phyloP scores from a whole-genome alignment of 2,329 filamentous ascomycete species.

The Xylaria sp. region DNA sequence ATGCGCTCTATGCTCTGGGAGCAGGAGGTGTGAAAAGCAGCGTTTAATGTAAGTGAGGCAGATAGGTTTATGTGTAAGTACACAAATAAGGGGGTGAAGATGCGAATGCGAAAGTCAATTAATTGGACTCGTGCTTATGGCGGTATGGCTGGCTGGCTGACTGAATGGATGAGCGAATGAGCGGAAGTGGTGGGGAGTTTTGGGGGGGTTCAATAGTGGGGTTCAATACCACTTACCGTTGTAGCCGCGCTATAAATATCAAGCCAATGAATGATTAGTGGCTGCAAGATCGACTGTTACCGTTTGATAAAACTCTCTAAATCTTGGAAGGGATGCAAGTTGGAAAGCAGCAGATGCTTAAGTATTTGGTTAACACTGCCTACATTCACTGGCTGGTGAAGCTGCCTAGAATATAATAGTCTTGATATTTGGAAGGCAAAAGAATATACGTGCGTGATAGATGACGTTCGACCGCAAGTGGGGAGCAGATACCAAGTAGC shows the following conservation, averaged over 20 bases:
- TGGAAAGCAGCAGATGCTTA: not conserved
- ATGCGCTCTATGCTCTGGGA: conserved; percentile 8
- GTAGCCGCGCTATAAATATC: conserved; percentile 25
- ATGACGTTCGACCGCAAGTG: conserved; percentile 2
- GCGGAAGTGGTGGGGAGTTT: conserved; percentile 13
- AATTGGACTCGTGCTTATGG: conserved; percentile 10
- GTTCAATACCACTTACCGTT: not conserved
- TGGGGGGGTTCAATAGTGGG: conserved; percentile 11
- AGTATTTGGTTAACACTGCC: not conserved
- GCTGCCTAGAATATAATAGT: not conserved
- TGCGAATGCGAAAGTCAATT: conserved; percentile 13
- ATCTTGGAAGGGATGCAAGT: not conserved
- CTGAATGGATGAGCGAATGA: not conserved
- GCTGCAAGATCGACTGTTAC: not conserved
- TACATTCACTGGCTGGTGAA: not conserved
- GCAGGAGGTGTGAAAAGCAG: not conserved
- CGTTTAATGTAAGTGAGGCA: not conserved
- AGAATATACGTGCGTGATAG: conserved; percentile 1
- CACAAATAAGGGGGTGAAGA: conserved; percentile 5
- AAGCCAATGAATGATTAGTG: conserved; percentile 10
- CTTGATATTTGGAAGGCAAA: not conserved
- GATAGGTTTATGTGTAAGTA: conserved; percentile 11
- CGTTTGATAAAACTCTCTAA: not conserved
- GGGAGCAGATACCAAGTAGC: not conserved
- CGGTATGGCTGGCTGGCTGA: not conserved